These are phyloP conservation scores for Singerocomus rubriflavus DNA, from an alignment of 1,284 basidiomycete genomes.

Conservation along the genomic window DNA sequence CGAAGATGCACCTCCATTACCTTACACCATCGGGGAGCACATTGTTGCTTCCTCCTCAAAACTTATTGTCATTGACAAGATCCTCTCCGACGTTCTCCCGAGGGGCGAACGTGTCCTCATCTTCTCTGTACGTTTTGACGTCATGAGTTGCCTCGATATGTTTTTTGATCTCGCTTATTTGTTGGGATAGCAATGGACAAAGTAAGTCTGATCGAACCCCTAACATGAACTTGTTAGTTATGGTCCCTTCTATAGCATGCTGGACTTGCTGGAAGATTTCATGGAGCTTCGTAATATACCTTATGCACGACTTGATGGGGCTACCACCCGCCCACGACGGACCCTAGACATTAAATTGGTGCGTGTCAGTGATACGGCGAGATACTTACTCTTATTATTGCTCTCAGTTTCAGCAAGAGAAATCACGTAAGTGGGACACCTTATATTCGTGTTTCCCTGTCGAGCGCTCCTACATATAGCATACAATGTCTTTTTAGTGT, in stretches of 20 bases:
- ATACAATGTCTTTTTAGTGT: slow-evolving; percentile 78
- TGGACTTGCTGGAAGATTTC: slow-evolving; percentile 84
- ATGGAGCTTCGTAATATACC: slow-evolving; percentile 70
- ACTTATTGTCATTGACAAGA: slow-evolving; percentile 76
- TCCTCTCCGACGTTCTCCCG: slow-evolving; percentile 71
- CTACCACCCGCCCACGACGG: slow-evolving; percentile 48
- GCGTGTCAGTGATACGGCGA: slow-evolving; percentile 12
- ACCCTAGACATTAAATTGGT: slow-evolving; percentile 56
- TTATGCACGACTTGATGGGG: slow-evolving; percentile 78
- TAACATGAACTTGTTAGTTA: not conserved
- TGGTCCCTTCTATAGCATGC: slow-evolving; percentile 54
- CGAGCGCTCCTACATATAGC: slow-evolving; percentile 46
- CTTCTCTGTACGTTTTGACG: slow-evolving; percentile 62
- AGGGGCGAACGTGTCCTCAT: slow-evolving; percentile 82
- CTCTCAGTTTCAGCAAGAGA: slow-evolving; percentile 54
- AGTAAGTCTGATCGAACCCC: slow-evolving; percentile 28
- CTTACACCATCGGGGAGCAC: slow-evolving; percentile 54
- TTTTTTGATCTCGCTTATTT: slow-evolving; percentile 4
- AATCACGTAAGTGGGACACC: slow-evolving; percentile 41
- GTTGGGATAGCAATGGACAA: slow-evolving; percentile 49
- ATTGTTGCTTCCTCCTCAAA: slow-evolving; percentile 61
- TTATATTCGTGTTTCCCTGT: slow-evolving; percentile 22
- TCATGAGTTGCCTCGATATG: not conserved
- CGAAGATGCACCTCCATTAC: slow-evolving; percentile 47
- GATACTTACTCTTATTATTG: slow-evolving; percentile 5